phyloP scores from a whole-genome alignment of 108 stramenopile genomes.

The Schizochytrium sp. region DNA sequence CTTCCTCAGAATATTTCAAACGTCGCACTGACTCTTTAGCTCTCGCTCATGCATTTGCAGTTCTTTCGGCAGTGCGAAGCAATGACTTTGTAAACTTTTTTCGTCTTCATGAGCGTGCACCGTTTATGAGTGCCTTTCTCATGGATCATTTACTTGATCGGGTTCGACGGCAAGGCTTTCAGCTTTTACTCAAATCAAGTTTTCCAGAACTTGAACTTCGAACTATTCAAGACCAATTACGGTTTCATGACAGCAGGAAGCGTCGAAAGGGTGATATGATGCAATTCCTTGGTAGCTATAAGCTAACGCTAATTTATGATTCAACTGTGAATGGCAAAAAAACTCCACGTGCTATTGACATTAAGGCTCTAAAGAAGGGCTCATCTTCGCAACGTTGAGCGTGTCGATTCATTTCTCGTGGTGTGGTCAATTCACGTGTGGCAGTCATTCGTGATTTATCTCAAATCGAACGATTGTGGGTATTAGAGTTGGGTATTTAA shows the following conservation, averaged over 20 bases:
- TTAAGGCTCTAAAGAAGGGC: slow-evolving; percentile 1
- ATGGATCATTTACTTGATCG: slow-evolving; percentile 54
- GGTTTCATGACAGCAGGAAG: background rate
- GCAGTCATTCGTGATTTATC: too few relatives aligned
- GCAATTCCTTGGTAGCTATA: background rate
- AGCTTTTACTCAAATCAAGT: background rate
- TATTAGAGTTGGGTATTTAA: too few relatives aligned
- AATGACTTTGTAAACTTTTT: slow-evolving; percentile 67
- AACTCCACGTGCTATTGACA: background rate
- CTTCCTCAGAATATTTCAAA: slow-evolving; percentile 62
- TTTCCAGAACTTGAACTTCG: slow-evolving; percentile 20
- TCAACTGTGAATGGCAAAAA: background rate
- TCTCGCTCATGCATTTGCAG: slow-evolving; percentile 65
- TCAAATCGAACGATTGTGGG: too few relatives aligned
- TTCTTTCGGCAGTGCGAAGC: slow-evolving; percentile 60
- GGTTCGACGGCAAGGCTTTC: background rate
- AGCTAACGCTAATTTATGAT: background rate
- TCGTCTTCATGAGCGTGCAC: slow-evolving; percentile 67
- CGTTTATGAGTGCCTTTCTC: slow-evolving; percentile 69
- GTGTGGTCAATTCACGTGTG: too few relatives aligned
- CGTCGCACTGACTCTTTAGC: slow-evolving; percentile 53
- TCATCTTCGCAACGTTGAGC: too few relatives aligned
- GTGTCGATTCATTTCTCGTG: too few relatives aligned
- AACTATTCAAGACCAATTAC: background rate
- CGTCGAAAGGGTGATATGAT: slow-evolving; percentile 35